Evolutionary conservation across 352 stramenopile species (phyloP).

Genomic region (Globisporangium viniferum): DNA sequence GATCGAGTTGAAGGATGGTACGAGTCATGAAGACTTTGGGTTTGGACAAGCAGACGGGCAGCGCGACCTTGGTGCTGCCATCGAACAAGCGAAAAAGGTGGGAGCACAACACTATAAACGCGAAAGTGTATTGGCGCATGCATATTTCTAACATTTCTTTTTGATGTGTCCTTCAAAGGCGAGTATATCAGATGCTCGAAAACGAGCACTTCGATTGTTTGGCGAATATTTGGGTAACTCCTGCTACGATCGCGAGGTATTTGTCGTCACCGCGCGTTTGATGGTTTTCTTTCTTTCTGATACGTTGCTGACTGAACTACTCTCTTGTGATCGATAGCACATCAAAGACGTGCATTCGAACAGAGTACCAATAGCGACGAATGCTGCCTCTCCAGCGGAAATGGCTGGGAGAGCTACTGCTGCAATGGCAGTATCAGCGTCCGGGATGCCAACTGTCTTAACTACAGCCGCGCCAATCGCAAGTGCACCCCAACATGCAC

Average conservation of each 20-base stretch:
- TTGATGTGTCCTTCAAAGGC: conserved; percentile 22
- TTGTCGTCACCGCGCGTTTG: not conserved
- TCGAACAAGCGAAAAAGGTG: conserved; percentile 86
- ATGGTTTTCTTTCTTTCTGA: not conserved
- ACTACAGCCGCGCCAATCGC: not conserved
- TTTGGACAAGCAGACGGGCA: conserved; percentile 80
- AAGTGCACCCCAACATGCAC: not conserved
- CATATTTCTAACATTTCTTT: not conserved
- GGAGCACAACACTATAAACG: not conserved
- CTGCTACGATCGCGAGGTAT: conserved; percentile 79
- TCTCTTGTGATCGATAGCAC: conserved; percentile 20
- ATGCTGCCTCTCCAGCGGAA: conserved; percentile 13
- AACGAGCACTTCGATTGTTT: conserved; percentile 77
- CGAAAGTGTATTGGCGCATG: not conserved
- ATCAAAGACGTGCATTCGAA: conserved; percentile 79
- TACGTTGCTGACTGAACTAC: not conserved
- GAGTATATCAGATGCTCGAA: conserved; percentile 82
- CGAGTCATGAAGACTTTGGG: conserved; percentile 78
- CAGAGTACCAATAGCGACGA: conserved; percentile 19
- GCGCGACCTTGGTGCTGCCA: conserved; percentile 60
- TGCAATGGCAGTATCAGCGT: conserved; percentile 14
- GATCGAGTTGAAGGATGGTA: conserved; percentile 85
- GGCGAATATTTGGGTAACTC: conserved; percentile 86
- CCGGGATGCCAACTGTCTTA: conserved; percentile 12
- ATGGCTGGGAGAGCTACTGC: conserved; percentile 20